Conservation (phyloP, 768 basidiomycete genomes). For the Phlebiopsis flavidoalba region DNA sequence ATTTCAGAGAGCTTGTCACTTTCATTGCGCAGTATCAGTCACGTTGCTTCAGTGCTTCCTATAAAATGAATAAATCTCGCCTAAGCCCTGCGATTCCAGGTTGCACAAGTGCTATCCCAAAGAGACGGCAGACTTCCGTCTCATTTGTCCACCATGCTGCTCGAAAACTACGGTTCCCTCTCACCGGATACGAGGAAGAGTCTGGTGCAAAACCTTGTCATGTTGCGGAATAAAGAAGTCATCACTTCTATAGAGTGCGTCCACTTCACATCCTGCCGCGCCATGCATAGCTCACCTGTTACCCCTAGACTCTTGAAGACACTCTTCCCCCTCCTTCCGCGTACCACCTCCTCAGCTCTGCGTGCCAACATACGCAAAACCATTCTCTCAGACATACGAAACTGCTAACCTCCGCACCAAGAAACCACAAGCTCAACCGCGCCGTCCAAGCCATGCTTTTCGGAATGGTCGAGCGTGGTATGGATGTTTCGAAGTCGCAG, state of each 20-base stretch:
- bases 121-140: slow-evolving; percentile 80
- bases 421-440: slow-evolving; percentile 94
- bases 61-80: background rate
- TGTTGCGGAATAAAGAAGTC: slow-evolving; percentile 89
- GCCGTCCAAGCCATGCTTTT: slow-evolving; percentile 96
- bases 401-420: slow-evolving; percentile 84
- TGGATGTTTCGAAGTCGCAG: slow-evolving; percentile 74
- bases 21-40: slow-evolving; percentile 71
- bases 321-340: slow-evolving; percentile 94
- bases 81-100: slow-evolving; percentile 33
- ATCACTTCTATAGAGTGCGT: slow-evolving; percentile 89
- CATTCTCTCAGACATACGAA: slow-evolving; percentile 88
- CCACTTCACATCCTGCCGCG: too few species aligned
- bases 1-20: slow-evolving; percentile 81
- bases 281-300: slow-evolving; percentile 33
- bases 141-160: slow-evolving; percentile 71
- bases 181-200: slow-evolving; percentile 79
- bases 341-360: slow-evolving; percentile 80
- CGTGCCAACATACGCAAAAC: slow-evolving; percentile 87
- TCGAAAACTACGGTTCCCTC: slow-evolving; percentile 72
- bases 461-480: slow-evolving; percentile 91
- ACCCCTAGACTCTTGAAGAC: slow-evolving; percentile 56
- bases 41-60: too few species aligned
- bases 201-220: slow-evolving; percentile 86
- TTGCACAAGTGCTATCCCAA: slow-evolving; percentile 92